phyloP scores from a whole-genome alignment of 2,329 filamentous ascomycete genomes.

The Arachnopeziza araneosa region DNA sequence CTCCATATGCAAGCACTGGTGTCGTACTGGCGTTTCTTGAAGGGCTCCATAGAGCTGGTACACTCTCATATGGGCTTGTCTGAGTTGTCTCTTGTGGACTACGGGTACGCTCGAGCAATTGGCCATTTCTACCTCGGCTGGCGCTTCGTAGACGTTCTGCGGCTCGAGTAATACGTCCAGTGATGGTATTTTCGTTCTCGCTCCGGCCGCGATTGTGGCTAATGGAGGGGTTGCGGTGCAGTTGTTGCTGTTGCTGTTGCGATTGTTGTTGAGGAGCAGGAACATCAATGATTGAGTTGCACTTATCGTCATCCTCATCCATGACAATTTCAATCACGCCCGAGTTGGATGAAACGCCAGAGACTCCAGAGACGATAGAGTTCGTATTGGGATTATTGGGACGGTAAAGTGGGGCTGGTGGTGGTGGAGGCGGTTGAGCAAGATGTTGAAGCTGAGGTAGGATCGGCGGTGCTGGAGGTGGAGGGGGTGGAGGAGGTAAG shows the following conservation, averaged over 20 bases:
- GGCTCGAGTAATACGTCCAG: slow-evolving; percentile 48
- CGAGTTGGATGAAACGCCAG: slow-evolving; percentile 40
- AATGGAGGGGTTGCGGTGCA: slow-evolving; percentile 22
- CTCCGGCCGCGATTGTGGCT: slow-evolving; percentile 53
- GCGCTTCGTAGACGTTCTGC: slow-evolving; percentile 56
- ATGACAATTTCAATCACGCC: slow-evolving; percentile 62
- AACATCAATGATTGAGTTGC: slow-evolving; percentile 10
- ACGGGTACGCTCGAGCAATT: slow-evolving; percentile 18
- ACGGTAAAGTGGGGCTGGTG: slow-evolving; percentile 51
- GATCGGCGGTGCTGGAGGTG: slow-evolving; percentile 46
- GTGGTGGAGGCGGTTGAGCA: slow-evolving; percentile 54
- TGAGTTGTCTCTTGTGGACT: slow-evolving; percentile 18
- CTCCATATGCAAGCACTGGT: background rate
- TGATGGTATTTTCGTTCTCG: slow-evolving; percentile 45
- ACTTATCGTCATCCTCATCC: slow-evolving; percentile 44
- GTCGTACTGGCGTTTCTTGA: slow-evolving; percentile 6
- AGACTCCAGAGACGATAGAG: slow-evolving; percentile 32
- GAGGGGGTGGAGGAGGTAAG: slow-evolving; percentile 47
- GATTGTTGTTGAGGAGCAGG: slow-evolving; percentile 5
- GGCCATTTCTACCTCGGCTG: slow-evolving; percentile 46
- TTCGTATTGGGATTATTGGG: slow-evolving; percentile 27
- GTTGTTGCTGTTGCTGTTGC: slow-evolving; percentile 30
- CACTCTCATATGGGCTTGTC: slow-evolving; percentile 29
- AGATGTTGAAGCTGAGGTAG: slow-evolving; percentile 60
- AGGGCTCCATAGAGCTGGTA: slow-evolving; percentile 20